phyloP scores from a whole-genome alignment of 345 rosid genomes.

The Pseudoturritis turrita region DNA sequence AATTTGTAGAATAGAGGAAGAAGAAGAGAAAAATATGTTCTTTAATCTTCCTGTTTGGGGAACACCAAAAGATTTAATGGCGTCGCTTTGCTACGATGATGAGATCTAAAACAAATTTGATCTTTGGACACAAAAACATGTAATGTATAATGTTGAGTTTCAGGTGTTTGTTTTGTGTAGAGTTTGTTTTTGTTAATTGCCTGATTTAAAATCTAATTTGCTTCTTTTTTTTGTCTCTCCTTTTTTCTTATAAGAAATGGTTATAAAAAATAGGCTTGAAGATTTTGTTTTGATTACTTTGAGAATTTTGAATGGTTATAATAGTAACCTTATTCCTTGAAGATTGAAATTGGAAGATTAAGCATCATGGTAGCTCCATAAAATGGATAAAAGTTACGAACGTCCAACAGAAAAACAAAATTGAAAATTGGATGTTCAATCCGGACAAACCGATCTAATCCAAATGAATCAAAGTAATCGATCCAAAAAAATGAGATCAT shows the following conservation, averaged over 20 bases:
- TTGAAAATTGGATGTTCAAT: too few species aligned
- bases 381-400: too few species aligned
- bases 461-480: too few species aligned
- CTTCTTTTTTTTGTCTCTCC: background rate
- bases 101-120: background rate
- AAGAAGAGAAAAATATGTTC: constrained; percentile 38
- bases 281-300: background rate
- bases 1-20: constrained; percentile 45
- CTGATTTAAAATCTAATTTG: background rate
- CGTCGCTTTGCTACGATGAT: constrained; percentile 45
- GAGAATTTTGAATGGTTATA: too few species aligned
- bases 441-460: too few species aligned
- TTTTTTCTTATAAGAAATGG: background rate
- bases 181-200: background rate
- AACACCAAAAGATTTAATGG: constrained; percentile 58
- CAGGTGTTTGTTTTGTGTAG: background rate
- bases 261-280: background rate
- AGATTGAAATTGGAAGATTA: background rate
- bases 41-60: constrained; percentile 65
- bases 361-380: too few species aligned
- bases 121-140: background rate
- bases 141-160: background rate
- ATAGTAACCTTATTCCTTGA: background rate
- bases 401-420: too few species aligned
- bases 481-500: too few species aligned